Conservation (phyloP, 768 basidiomycete genomes). For the Calocybe indica region DNA sequence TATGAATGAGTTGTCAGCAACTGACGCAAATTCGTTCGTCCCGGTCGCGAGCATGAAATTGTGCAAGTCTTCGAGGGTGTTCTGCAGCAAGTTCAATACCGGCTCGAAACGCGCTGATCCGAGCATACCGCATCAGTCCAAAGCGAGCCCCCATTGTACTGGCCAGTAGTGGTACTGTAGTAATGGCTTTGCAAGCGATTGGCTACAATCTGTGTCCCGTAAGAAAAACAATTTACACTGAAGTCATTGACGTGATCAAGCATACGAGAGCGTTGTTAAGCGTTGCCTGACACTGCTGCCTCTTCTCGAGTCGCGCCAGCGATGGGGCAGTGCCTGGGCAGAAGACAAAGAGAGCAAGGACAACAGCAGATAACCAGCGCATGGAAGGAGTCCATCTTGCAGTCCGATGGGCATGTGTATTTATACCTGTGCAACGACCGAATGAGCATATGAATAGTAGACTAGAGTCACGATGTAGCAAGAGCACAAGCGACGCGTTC, state of each 20-base stretch:
- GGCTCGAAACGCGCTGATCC: background rate
- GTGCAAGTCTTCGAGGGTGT: conserved; percentile 50
- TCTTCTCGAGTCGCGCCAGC: conserved; percentile 9
- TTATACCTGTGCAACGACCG: no score
- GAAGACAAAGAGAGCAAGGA: conserved; percentile 1
- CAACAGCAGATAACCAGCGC: background rate
- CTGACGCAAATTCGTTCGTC: conserved; percentile 29
- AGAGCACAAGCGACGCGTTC: no score
- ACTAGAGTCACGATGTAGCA: no score
- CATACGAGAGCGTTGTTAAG: conserved; percentile 11
- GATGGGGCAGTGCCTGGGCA: background rate
- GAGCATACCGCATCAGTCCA: conserved; percentile 51
- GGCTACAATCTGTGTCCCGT: conserved; percentile 21
- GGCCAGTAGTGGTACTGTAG: conserved; percentile 32
- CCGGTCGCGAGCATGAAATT: conserved; percentile 51
- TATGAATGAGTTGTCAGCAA: conserved; percentile 40
- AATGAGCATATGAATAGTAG: no score
- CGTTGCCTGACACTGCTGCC: conserved; percentile 13
- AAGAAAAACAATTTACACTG: background rate
- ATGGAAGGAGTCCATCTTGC: background rate
- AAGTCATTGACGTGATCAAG: background rate
- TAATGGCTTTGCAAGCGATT: conserved; percentile 31
- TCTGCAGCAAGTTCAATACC: conserved; percentile 23
- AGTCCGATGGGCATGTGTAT: no score
- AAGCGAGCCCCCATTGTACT: conserved; percentile 42